phyloP scores from a whole-genome alignment of 139 green algal genomes.

The Closterium sp. region DNA sequence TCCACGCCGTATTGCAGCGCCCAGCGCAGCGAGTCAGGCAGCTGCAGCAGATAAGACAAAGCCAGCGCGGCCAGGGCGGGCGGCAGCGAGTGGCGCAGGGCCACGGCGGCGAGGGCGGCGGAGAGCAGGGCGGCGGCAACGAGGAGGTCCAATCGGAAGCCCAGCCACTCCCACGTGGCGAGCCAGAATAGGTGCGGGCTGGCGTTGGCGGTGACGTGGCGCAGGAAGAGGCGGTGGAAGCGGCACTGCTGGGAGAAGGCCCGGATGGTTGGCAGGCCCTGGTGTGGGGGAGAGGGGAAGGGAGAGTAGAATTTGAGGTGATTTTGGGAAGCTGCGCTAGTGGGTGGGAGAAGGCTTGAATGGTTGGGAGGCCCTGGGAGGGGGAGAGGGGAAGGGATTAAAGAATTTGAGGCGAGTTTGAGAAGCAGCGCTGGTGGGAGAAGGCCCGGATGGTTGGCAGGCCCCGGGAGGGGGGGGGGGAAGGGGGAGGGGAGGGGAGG shows the following conservation, averaged over 20 bases:
- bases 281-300: not conserved
- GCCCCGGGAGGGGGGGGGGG: no score
- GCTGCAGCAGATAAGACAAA: constrained; percentile 71
- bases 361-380: constrained; percentile 59
- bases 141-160: constrained; percentile 4
- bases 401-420: no score
- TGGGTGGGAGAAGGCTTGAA: not conserved
- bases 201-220: not conserved
- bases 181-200: not conserved
- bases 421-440: not conserved
- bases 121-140: not conserved
- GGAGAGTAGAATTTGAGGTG: no score
- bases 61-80: constrained; percentile 65
- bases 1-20: constrained; percentile 68
- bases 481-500: no score
- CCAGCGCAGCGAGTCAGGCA: constrained; percentile 48
- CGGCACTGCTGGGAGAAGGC: not conserved
- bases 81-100: not conserved
- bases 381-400: not conserved
- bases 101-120: not conserved
- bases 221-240: not conserved
- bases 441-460: no score
- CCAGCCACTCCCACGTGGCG: not conserved
- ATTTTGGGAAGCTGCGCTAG: no score
- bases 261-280: constrained; percentile 59